These are phyloP conservation scores for Paraphaeosphaeria sporulosa DNA, from an alignment of 2,329 filamentous ascomycete species.

Conservation along the genomic window DNA sequence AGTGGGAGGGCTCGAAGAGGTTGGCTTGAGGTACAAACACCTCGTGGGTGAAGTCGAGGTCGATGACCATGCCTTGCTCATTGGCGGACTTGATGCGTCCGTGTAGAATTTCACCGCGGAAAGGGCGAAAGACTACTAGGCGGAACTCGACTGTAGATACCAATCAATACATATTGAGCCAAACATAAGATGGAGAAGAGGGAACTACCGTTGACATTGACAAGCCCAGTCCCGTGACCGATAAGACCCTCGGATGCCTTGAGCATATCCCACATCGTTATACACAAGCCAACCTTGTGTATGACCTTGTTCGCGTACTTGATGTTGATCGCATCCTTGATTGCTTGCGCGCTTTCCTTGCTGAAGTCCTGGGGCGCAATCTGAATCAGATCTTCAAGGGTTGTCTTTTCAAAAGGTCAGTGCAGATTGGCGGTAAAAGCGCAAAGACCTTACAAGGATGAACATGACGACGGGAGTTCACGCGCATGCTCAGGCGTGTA, in stretches of 20 bases:
- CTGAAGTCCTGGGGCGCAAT: conserved; percentile 89
- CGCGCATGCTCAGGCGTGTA: conserved; percentile 35
- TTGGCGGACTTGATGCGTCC: conserved; percentile 82
- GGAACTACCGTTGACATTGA: conserved; percentile 84
- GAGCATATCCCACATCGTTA: conserved; percentile 90
- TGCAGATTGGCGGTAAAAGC: not conserved
- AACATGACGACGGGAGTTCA: conserved; percentile 40
- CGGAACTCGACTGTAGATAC: conserved; percentile 79
- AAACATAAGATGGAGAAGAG: not conserved
- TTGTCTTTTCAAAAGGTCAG: conserved; percentile 68
- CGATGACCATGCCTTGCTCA: conserved; percentile 76
- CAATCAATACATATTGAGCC: not conserved
- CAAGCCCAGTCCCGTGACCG: conserved; percentile 87
- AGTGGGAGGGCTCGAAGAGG: conserved; percentile 60
- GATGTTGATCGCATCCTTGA: conserved; percentile 95
- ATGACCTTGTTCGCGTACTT: conserved; percentile 99
- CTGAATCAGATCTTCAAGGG: conserved; percentile 92
- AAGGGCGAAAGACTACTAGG: conserved; percentile 91
- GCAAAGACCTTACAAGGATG: conserved; percentile 45
- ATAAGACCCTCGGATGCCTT: conserved; percentile 93
- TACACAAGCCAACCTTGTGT: conserved; percentile 91
- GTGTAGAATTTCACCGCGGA: conserved; percentile 90
- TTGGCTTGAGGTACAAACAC: conserved; percentile 72
- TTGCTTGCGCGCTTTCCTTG: conserved; percentile 80
- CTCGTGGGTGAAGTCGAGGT: conserved; percentile 92